Base-by-base conservation (phyloP, 2,329 filamentous ascomycete genomes). In the Huntiella savannae region DNA sequence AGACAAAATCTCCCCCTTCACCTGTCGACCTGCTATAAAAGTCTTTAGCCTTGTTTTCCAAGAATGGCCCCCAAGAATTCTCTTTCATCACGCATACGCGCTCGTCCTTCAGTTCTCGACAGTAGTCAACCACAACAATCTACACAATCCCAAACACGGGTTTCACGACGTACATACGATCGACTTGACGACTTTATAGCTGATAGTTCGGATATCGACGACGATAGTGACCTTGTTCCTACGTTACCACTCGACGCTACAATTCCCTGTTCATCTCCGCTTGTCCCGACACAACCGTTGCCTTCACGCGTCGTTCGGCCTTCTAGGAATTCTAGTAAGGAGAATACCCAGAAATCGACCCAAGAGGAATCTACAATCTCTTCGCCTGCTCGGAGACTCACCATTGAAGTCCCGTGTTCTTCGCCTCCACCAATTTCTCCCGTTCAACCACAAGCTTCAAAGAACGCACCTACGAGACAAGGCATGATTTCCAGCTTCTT, bases 371-470 rank as follows among this genome's bases (percentile, higher is more conserved):
- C 62, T 17, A 66, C 68, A 5, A 70, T 70, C 0, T 64, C 65
- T 6, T 46, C 43, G 7, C 54, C 60, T 19, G 63, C 65, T 33
- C 55, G 65, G 13, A 16, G 34, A 16, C 40, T 39, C 2, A 13
- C 35, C 6, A 58, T 95, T 47, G 87, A 94, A 59, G 87, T 95
- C 3, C 78, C 80, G 28, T 83, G 84, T n/a, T 95, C 87, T 3
- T 95, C 88, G 1, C 87, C 86, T 78, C 48, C 35, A 6, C 39
- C 22, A 15, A 16, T 33, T 4, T 12, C 34, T 12, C 36, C 36
- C 13, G 40, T 43, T 12, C 11, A 3, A 8, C 11, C 17, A 13
- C 15, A 40, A 16, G 1, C 17, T 10, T 8, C 17, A 17, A 39
- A 39, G 13, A 15, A 37, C 41, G 34, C 35, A 13, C 47, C 41